Evolutionary conservation across 495 filamentous ascomycete species (phyloP).

Genomic region (Tuber borchii): DNA sequence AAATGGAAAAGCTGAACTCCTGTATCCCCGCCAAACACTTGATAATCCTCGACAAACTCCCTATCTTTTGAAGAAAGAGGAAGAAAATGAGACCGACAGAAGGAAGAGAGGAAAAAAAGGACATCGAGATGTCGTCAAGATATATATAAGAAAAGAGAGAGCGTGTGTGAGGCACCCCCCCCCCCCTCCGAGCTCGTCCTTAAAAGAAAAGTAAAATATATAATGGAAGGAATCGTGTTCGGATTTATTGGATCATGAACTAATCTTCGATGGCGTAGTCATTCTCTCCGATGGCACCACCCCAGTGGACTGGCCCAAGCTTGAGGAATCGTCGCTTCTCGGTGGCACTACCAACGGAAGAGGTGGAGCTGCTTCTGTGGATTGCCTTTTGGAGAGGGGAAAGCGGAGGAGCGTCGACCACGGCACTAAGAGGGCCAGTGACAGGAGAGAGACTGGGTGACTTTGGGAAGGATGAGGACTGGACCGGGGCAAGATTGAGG

Average conservation of each 20-base stretch:
- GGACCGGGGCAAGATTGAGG: conserved; percentile 39
- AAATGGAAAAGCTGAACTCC: conserved; percentile 34
- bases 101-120: neutral
- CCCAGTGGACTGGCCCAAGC: conserved; percentile 41
- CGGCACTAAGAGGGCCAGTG: conserved; percentile 11
- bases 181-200: conserved; percentile 19
- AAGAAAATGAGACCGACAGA: neutral
- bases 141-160: conserved; percentile 27
- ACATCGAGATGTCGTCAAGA: conserved; percentile 9
- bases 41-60: conserved; percentile 26
- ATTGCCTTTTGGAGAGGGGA: conserved; percentile 24
- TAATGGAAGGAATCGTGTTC: conserved; percentile 2
- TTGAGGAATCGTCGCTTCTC: conserved; percentile 42
- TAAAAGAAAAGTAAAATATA: conserved; percentile 9
- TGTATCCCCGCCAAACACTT: conserved; percentile 27
- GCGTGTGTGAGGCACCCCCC: conserved; percentile 9
- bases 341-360: conserved; percentile 31
- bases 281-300: conserved; percentile 39
- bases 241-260: conserved; percentile 6
- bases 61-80: neutral
- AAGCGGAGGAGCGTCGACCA: conserved; percentile 18
- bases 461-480: conserved; percentile 41
- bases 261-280: conserved; percentile 43
- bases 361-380: conserved; percentile 35
- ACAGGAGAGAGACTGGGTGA: conserved; percentile 23